phyloP scores from a whole-genome alignment of 2,329 filamentous ascomycete genomes.

The Talaromyces verruculosus region DNA sequence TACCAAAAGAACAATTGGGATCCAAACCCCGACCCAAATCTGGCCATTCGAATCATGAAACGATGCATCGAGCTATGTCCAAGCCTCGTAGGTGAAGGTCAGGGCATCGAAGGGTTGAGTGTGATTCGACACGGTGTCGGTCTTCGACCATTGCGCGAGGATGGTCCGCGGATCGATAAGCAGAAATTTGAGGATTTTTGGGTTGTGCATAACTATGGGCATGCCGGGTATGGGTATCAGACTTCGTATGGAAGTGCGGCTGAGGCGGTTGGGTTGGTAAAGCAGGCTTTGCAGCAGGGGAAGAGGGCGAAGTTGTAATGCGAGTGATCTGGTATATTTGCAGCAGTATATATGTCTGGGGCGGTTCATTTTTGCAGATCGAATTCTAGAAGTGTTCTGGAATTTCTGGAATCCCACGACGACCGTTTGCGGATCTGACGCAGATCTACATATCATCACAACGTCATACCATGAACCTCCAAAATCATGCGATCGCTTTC shows the following conservation, averaged over 20 bases:
- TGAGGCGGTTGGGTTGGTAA: slow-evolving; percentile 19
- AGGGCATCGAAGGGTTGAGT: slow-evolving; percentile 69
- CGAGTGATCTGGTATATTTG: background rate
- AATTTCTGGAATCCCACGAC: background rate
- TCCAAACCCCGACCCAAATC: slow-evolving; percentile 71
- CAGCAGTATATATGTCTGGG: background rate
- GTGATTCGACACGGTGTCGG: slow-evolving; percentile 81
- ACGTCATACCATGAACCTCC: slow-evolving; percentile 6
- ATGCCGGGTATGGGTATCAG: slow-evolving; percentile 63
- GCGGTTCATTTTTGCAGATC: background rate
- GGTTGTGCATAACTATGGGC: slow-evolving; percentile 48
- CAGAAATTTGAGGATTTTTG: slow-evolving; percentile 64
- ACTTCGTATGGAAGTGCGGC: slow-evolving; percentile 66
- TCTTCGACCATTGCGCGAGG: slow-evolving; percentile 70
- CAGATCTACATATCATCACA: background rate
- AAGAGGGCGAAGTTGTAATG: background rate
- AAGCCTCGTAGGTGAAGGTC: slow-evolving; percentile 35
- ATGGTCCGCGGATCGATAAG: slow-evolving; percentile 73
- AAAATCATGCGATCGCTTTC: background rate
- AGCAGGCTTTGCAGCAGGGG: background rate
- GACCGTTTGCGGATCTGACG: background rate
- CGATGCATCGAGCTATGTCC: slow-evolving; percentile 49
- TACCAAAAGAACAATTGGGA: slow-evolving; percentile 81
- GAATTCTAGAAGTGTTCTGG: slow-evolving; percentile 1
- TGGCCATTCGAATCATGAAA: slow-evolving; percentile 82